A percentile compares a stretch with the other conserved stretches of the same genome.
These are phyloP conservation scores for Rhizophora mangle DNA, from an alignment of 345 rosid species.

Conservation along the genomic window DNA sequence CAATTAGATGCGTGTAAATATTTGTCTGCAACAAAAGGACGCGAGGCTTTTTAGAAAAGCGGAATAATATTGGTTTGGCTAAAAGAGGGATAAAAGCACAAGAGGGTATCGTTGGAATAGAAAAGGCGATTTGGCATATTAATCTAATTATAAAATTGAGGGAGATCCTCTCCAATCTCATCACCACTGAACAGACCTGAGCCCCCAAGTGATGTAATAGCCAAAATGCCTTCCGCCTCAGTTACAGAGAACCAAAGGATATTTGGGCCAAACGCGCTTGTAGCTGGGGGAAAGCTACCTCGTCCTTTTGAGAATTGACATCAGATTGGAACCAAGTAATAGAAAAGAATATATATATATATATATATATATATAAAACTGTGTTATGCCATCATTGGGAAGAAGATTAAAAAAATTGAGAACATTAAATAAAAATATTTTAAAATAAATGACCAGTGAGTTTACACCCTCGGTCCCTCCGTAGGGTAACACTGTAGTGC, in stretches of 20 bases:
- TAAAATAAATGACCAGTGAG: neutral
- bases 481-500: too few species aligned
- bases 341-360: too few species aligned
- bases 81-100: neutral
- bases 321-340: too few species aligned
- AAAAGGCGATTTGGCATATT: slow-evolving; percentile 23
- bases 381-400: too few species aligned
- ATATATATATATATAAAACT: too few species aligned
- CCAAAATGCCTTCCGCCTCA: neutral
- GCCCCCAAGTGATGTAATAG: neutral
- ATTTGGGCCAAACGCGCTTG: neutral
- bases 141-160: slow-evolving; percentile 25
- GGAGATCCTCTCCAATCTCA: slow-evolving; percentile 19
- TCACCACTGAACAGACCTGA: neutral
- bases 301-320: too few species aligned
- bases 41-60: neutral
- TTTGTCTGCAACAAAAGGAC: neutral
- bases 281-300: neutral
- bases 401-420: neutral
- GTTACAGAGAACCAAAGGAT: neutral
- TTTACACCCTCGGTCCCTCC: too few species aligned
- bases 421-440: neutral
- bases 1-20: neutral
- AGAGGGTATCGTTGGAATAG: slow-evolving; percentile 13
- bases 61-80: neutral